Evolutionary conservation across 345 rosid species (phyloP).

Genomic region (Brassica cretica): DNA sequence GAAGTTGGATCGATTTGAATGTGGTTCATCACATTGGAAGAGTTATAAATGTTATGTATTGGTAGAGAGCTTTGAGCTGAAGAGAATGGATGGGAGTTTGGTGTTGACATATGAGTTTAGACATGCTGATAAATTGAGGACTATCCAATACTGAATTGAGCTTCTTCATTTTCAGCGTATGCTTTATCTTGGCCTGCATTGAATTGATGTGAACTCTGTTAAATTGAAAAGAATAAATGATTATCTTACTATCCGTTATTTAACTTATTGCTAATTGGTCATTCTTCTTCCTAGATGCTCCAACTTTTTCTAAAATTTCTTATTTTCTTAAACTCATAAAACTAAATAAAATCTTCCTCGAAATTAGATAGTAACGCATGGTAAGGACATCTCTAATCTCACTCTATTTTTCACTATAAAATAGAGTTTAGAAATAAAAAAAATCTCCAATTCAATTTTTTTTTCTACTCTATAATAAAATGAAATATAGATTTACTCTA

Average conservation of each 20-base stretch:
- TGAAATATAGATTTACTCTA: too few species aligned
- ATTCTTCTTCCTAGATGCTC: not conserved
- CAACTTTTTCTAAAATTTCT: not conserved
- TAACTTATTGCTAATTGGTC: not conserved
- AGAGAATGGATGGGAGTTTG: constrained; percentile 58
- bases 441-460: too few species aligned
- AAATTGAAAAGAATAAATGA: too few species aligned
- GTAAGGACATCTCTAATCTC: not conserved
- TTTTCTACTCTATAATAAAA: too few species aligned
- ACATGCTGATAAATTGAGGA: constrained; percentile 44
- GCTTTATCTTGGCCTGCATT: not conserved
- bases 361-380: not conserved
- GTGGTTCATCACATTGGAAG: constrained; percentile 40
- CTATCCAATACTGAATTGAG: constrained; percentile 20
- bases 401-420: too few species aligned
- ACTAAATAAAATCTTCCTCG: not conserved
- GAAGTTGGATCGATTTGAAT: constrained; percentile 33
- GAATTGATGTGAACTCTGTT: constrained; percentile 2
- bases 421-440: too few species aligned
- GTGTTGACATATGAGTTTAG: constrained; percentile 50
- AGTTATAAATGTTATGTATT: constrained; percentile 51
- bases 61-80: constrained; percentile 64
- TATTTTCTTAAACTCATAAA: not conserved
- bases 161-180: not conserved
- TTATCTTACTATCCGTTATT: not conserved